A percentile compares a stretch with the other conserved stretches of the same genome.
Evolutionary conservation across 805 yeast species (phyloP).

Genomic region (Lachancea sp.): DNA sequence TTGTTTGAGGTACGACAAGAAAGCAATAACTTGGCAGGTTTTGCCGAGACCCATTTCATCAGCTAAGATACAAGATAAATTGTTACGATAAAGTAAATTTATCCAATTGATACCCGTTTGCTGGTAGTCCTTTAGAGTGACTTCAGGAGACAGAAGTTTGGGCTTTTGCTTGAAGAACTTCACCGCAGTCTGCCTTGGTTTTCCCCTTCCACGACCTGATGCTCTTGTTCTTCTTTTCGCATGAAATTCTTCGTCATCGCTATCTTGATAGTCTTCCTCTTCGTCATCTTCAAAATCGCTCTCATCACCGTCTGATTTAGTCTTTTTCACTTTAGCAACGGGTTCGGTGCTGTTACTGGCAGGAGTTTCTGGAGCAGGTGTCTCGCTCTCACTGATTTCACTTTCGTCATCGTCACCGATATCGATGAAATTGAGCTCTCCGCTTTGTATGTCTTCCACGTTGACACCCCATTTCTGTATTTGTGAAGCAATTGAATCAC

Average conservation of each 20-base stretch:
- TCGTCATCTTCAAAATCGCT: conserved; percentile 28
- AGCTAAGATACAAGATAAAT: conserved; percentile 86
- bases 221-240: conserved; percentile 14
- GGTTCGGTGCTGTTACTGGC: background rate
- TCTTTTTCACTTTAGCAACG: conserved; percentile 2
- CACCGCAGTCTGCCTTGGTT: conserved; percentile 25
- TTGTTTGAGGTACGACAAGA: conserved; percentile 77
- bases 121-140: conserved; percentile 80
- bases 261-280: conserved; percentile 27
- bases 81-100: conserved; percentile 64
- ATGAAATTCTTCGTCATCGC: conserved; percentile 23
- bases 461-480: conserved; percentile 87
- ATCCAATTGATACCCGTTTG: conserved; percentile 98
- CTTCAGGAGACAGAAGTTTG: conserved; percentile 49
- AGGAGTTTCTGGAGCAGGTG: conserved; percentile 2
- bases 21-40: conserved; percentile 92
- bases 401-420: conserved; percentile 30
- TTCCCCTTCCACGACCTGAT: conserved; percentile 8
- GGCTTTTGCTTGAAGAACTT: conserved; percentile 70
- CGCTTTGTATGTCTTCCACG: conserved; percentile 51
- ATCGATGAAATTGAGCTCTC: conserved; percentile 25
- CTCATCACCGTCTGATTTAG: conserved; percentile 25
- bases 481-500: conserved; percentile 60
- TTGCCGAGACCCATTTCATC: conserved; percentile 99
- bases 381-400: conserved; percentile 17